Conservation (phyloP, 371 early-diverging fungal species). For the Mycotypha africana region DNA sequence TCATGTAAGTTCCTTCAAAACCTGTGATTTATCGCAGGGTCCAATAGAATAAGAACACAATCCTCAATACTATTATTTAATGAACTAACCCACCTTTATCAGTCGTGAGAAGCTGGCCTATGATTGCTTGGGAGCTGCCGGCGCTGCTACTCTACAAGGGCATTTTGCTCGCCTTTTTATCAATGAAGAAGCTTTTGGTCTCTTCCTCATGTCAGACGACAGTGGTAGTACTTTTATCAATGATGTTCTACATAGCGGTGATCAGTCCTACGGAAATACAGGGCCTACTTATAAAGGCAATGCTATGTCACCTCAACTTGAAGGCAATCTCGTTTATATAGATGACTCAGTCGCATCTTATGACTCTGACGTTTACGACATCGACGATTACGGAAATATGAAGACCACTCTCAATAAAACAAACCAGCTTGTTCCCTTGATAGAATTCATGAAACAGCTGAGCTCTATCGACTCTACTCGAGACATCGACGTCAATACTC, state of each 20-base stretch:
- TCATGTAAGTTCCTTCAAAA: constrained; percentile 33
- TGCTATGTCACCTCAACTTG: constrained; percentile 18
- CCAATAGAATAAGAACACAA: no score
- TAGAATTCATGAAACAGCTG: constrained; percentile 21
- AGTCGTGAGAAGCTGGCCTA: constrained; percentile 48
- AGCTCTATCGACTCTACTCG: constrained; percentile 14
- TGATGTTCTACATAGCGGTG: constrained; percentile 30
- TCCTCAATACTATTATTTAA: no score
- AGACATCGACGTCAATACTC: constrained; percentile 19
- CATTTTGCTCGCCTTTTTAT: constrained; percentile 48
- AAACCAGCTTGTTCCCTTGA: constrained; percentile 15
- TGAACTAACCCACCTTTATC: no score
- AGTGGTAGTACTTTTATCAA: constrained; percentile 43
- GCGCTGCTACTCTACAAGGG: constrained; percentile 45
- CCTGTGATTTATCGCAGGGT: no score
- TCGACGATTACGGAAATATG: constrained; percentile 21
- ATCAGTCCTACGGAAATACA: constrained; percentile 20
- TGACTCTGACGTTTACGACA: constrained; percentile 31
- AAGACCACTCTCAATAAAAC: constrained; percentile 13
- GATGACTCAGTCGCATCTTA: constrained; percentile 23
- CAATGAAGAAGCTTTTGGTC: constrained; percentile 44
- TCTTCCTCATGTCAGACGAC: constrained; percentile 52
- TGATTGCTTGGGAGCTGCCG: constrained; percentile 44
- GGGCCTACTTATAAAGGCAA: constrained; percentile 37
- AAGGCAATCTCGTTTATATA: constrained; percentile 31